These are phyloP conservation scores for Camelina sativa DNA, from an alignment of 345 rosid species.

Conservation along the genomic window DNA sequence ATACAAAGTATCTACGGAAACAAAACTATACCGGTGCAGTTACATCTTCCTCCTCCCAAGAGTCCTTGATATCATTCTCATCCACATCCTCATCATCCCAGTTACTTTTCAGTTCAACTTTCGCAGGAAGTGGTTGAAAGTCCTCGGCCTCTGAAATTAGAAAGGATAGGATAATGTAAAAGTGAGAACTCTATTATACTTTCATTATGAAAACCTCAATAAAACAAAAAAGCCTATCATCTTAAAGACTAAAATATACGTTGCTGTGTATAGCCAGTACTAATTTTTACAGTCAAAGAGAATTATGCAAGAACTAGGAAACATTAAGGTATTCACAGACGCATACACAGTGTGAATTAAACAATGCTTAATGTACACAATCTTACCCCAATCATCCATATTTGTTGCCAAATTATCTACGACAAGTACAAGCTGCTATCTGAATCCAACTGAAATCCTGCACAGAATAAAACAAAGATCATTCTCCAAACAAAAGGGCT, in stretches of 20 bases:
- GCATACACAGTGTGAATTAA: neutral
- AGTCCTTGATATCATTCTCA: constrained; percentile 83
- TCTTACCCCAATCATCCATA: constrained; percentile 42
- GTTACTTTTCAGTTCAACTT: constrained; percentile 55
- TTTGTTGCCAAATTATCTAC: neutral
- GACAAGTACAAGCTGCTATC: constrained; percentile 3
- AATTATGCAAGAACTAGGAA: neutral
- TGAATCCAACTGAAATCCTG: constrained; percentile 26
- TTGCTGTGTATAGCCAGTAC: neutral
- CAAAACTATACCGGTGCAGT: constrained; percentile 58
- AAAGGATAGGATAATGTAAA: neutral
- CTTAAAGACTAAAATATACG: neutral
- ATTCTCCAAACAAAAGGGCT: neutral
- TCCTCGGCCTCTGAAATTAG: constrained; percentile 63
- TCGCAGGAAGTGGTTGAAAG: constrained; percentile 54
- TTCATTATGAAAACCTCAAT: neutral
- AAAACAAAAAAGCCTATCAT: neutral
- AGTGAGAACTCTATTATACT: constrained; percentile 20
- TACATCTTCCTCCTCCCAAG: constrained; percentile 98
- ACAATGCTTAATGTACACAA: neutral
- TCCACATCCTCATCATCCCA: constrained; percentile 98
- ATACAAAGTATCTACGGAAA: neutral
- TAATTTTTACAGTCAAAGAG: neutral
- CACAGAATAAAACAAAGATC: constrained; percentile 4
- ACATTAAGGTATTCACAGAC: neutral